A percentile compares a stretch with the other conserved stretches of the same genome.
phyloP scores from a whole-genome alignment of 1,284 basidiomycete species.

The Coriolopsis trogii region DNA sequence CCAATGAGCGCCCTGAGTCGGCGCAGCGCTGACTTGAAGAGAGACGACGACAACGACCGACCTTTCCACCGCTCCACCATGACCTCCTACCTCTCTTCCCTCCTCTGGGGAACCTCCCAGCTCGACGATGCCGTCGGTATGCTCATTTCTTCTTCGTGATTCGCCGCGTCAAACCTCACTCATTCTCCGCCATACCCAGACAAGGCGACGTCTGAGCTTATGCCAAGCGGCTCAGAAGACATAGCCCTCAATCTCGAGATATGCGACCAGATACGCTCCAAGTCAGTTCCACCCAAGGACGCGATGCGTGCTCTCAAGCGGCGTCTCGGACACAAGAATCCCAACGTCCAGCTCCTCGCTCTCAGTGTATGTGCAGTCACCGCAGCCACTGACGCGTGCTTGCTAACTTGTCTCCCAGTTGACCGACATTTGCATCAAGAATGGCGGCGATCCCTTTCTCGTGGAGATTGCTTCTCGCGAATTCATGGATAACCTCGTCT shows the following conservation, averaged over 20 bases:
- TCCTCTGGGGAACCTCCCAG: conserved; percentile 79
- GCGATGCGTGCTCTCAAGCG: conserved; percentile 91
- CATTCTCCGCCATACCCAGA: conserved; percentile 47
- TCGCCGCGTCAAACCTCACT: background rate
- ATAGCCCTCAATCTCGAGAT: conserved; percentile 95
- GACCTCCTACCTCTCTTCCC: conserved; percentile 51
- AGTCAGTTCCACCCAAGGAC: conserved; percentile 83
- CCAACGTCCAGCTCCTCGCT: conserved; percentile 91
- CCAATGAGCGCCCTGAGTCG: conserved; percentile 7
- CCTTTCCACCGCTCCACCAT: conserved; percentile 30
- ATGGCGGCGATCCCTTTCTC: conserved; percentile 94
- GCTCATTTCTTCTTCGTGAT: conserved; percentile 25
- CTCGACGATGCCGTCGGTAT: conserved; percentile 77
- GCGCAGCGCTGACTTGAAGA: background rate
- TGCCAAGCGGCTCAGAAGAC: conserved; percentile 84
- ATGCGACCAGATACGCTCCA: conserved; percentile 95
- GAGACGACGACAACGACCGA: conserved; percentile 13
- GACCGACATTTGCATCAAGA: conserved; percentile 95
- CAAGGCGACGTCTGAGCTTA: conserved; percentile 88
- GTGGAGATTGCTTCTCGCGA: conserved; percentile 84
- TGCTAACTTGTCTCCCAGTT: conserved; percentile 51
- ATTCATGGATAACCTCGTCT: conserved; percentile 91
- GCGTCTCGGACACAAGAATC: conserved; percentile 92
- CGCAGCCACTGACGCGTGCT: conserved; percentile 2
- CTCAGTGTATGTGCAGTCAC: conserved; percentile 64